These are phyloP conservation scores for Penicillium paxilli DNA, from an alignment of 495 filamentous ascomycete genomes.

Conservation along the genomic window DNA sequence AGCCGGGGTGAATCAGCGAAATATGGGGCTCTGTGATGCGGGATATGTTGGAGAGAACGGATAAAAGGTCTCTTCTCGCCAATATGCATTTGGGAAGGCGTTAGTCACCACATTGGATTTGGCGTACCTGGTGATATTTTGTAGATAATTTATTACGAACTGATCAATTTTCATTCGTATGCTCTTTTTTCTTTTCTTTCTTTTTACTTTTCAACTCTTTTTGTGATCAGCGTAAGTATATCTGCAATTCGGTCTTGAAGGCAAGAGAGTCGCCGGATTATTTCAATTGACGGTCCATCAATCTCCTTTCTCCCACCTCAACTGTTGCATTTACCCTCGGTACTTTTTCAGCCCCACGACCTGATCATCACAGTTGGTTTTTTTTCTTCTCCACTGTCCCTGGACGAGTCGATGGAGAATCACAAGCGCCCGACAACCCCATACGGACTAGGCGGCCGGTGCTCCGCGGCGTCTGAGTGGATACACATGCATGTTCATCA, in stretches of 20 bases:
- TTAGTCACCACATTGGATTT: conserved; percentile 9
- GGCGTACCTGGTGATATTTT: conserved; percentile 8
- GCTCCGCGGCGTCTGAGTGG: conserved; percentile 23
- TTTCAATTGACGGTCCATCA: too few species aligned
- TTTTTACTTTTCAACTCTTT: too few species aligned
- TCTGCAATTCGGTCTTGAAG: too few species aligned
- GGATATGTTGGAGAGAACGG: not conserved
- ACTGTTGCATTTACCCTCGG: too few species aligned
- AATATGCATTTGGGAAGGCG: conserved; percentile 10
- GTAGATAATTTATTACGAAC: conserved; percentile 2
- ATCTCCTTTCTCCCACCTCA: too few species aligned
- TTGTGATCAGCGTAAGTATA: too few species aligned
- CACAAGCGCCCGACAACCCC: conserved; percentile 19
- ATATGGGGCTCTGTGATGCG: too few species aligned
- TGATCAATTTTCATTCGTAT: not conserved
- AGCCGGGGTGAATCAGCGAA: too few species aligned
- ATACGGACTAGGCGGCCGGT: conserved; percentile 17
- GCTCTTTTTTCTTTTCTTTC: not conserved
- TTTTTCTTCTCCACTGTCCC: not conserved
- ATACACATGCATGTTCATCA: conserved; percentile 27
- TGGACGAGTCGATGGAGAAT: not conserved
- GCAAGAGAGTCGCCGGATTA: too few species aligned
- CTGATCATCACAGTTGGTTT: not conserved
- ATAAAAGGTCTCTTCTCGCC: conserved; percentile 1
- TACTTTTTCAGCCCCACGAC: not conserved